Conservation (phyloP, 78 protist genomes). For the Diacronema lutheri region DNA sequence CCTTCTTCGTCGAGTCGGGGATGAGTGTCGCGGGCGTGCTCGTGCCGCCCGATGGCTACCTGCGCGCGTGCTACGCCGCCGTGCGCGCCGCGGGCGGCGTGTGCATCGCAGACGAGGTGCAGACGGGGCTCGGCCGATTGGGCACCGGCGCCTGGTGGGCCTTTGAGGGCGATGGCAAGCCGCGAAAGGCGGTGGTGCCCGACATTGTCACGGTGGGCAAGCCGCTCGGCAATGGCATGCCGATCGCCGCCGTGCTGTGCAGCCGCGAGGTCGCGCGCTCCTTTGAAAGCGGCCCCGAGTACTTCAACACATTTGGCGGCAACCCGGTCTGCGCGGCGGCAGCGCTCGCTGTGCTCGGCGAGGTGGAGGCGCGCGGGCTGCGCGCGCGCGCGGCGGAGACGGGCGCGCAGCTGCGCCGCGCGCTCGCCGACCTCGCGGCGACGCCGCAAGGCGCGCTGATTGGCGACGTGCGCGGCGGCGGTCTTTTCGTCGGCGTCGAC, state of each 20-base stretch:
- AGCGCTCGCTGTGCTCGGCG: not conserved
- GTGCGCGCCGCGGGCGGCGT: conserved; percentile 70
- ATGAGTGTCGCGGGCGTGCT: conserved; percentile 11
- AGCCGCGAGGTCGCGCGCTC: not conserved
- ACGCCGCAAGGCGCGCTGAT: conserved; percentile 47
- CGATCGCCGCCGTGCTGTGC: conserved; percentile 50
- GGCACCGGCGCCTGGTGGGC: conserved; percentile 65
- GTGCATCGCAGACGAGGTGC: conserved; percentile 84
- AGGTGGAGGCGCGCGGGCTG: not conserved
- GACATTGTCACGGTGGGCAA: conserved; percentile 78
- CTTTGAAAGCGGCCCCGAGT: not conserved
- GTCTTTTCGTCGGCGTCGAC: conserved; percentile 79
- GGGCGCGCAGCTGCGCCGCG: not conserved
- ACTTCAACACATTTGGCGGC: conserved; percentile 21
- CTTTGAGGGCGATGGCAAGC: not conserved
- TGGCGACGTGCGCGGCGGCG: conserved; percentile 82
- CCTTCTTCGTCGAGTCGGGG: conserved; percentile 17
- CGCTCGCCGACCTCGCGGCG: not conserved
- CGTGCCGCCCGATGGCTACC: conserved; percentile 16
- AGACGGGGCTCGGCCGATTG: conserved; percentile 71
- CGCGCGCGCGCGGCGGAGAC: not conserved
- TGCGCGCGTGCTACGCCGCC: conserved; percentile 13
- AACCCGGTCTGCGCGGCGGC: conserved; percentile 6
- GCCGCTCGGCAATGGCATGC: conserved; percentile 77
- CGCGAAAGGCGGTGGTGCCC: conserved; percentile 5